Evolutionary conservation across 1,284 basidiomycete species (phyloP).

Genomic region (Gomphus bonarii): DNA sequence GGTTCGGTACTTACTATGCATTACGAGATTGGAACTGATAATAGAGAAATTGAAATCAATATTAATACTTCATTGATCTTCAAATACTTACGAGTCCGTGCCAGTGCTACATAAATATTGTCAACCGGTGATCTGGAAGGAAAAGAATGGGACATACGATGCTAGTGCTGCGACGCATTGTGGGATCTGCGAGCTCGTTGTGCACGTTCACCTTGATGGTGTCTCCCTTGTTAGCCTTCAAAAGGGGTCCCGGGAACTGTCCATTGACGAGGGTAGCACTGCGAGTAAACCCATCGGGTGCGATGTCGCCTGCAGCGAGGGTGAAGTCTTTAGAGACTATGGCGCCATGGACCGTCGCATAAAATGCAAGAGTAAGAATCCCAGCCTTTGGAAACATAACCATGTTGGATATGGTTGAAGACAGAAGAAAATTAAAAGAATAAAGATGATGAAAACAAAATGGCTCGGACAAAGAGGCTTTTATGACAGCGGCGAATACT

Average conservation of each 20-base stretch:
- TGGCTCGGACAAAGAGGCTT: too few relatives aligned
- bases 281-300: constrained; percentile 19
- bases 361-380: background rate
- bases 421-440: too few relatives aligned
- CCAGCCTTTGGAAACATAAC: background rate
- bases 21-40: constrained; percentile 8
- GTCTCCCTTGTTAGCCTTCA: constrained; percentile 19
- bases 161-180: constrained; percentile 20
- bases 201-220: background rate
- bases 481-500: too few relatives aligned
- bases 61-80: background rate
- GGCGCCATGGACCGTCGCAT: background rate
- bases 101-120: constrained; percentile 7
- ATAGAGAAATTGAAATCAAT: background rate
- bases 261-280: constrained; percentile 17
- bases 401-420: too few relatives aligned
- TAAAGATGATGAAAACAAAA: too few relatives aligned
- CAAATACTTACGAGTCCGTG: constrained; percentile 5
- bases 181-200: constrained; percentile 17
- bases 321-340: constrained; percentile 8
- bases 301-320: constrained; percentile 15
- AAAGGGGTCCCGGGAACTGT: constrained; percentile 18
- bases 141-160: constrained; percentile 15
- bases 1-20: background rate
- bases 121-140: background rate